Base-by-base conservation (phyloP, 257 asterid species). In the Osmanthus fragrans region DNA sequence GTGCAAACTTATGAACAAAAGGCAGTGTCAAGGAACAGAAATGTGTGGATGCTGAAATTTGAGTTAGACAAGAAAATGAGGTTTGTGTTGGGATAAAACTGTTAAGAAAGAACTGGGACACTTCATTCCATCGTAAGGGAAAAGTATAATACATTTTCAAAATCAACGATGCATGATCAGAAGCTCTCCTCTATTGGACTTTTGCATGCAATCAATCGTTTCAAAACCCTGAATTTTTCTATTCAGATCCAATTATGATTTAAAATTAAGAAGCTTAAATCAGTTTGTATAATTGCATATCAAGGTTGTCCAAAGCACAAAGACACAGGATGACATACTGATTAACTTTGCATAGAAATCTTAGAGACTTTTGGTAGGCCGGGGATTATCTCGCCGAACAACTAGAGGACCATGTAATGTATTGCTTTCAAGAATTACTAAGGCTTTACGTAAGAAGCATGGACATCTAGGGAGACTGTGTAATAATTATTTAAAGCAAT, bases 381-480 rank as follows among this genome's bases (percentile, higher is more conserved):
- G 4, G 16, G 25, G 32, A 10, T 34, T 23, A 4, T 23, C 69
- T 27, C 69, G 0, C 34, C 21, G 13, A 56, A 21, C 30, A 25
- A 63, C 34, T 25, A 63, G 69, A 25, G 34, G 7, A 63, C 16
- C 18, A 11, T 7, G 15, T 11, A 12, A 9, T 63, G 69, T 42
- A 25, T 66, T 77, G 33, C 54, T 72, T 12, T 32, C 30, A 54
- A 37, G 36, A 64, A 75, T 60, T 67, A 73, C 40, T 80, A 58
- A 72, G 71, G 70, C 42, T 71, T 73, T 60, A 67, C 73, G 18
- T 54, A 49, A 49, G 56, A 77, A 76, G 70, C 56, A 67, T 74
- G 16, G 25, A 81, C 21, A 63, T 56, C 16, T 60, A 69, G 3
- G 29, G 45, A 72, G 10, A 39, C 68, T 66, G 33, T 68, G 33